Evolutionary conservation across 805 yeast genomes (phyloP), one percentile per base, ranked within the genome.

Genomic region (Candida alai): DNA sequence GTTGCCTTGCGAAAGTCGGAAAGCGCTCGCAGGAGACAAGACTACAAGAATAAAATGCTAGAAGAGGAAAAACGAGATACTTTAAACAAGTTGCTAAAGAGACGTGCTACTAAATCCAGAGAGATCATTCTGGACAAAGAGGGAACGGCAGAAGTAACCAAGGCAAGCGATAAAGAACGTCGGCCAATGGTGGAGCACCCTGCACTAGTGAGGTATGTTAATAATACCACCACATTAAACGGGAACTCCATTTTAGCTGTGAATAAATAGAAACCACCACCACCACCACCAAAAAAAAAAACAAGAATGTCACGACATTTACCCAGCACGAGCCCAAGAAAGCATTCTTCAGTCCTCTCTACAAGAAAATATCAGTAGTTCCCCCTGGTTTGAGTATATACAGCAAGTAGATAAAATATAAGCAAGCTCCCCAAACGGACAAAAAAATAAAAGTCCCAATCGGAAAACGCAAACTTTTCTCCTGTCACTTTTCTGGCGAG

Each of bases 1-100:
- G 72, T 79, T 24, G 85, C 84, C 30, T 58, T 86, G 39, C 73
- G 88, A 28, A 78, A 88, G 42, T 85, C 94, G 1, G 98, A 90
- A 54, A 80, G 77, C 48, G 90, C 96, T 0, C 73, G 97, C 48
- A 78, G 88, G 56, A 71, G 98, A 44, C 84, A 84, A 56, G 89
- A 90, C 52, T 73, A 87, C 48, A 79, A 81, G 45, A 88, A 81
- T 49, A 81, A 82, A 60, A 78, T 82, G 43, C 62, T 86, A 25
- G 97, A 89, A 51, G 96, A 86, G 56, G 97, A 93, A 58, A 93
- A 93, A 54, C 76, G 80, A 51, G 97, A 90, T 44, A 89, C 97
- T 0, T 70, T 90, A 44, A 90, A 90, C 56, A 86, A 85, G 55
- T 65, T 90, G 43, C 66, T 90, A 43, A 81, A 85, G 58, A 78